These are phyloP conservation scores for Viola odorata DNA, from an alignment of 345 rosid species.

Conservation along the genomic window DNA sequence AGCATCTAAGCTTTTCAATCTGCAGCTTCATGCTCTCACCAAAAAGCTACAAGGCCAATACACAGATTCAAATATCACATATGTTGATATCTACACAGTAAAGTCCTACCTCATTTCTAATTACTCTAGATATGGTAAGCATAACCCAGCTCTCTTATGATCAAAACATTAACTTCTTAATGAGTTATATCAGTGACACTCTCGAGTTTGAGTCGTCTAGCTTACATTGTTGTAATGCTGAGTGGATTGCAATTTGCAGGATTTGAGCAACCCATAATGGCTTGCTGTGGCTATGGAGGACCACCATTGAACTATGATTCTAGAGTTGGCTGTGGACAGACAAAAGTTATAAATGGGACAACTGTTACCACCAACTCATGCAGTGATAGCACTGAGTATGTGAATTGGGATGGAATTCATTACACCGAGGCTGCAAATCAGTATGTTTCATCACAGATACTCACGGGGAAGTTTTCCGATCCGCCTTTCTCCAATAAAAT, in stretches of 20 bases:
- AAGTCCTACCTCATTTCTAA: constrained; percentile 66
- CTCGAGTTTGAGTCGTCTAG: background rate
- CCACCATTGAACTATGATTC: constrained; percentile 74
- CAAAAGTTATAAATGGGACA: constrained; percentile 64
- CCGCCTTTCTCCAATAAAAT: constrained; percentile 77
- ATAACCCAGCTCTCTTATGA: background rate
- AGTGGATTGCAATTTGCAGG: constrained; percentile 40
- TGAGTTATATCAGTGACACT: too few species aligned
- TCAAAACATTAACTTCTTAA: too few species aligned
- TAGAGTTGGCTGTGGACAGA: constrained; percentile 68
- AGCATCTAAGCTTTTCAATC: constrained; percentile 79
- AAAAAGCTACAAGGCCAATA: constrained; percentile 60
- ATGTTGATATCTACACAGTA: constrained; percentile 70
- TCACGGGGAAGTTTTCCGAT: constrained; percentile 77
- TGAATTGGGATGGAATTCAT: constrained; percentile 96
- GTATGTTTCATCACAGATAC: constrained; percentile 62
- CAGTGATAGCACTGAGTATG: constrained; percentile 68
- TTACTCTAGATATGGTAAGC: constrained; percentile 69
- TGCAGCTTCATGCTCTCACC: constrained; percentile 77
- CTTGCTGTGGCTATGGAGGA: constrained; percentile 94
- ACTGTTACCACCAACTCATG: constrained; percentile 63
- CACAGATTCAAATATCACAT: constrained; percentile 59
- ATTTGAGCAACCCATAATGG: constrained; percentile 83
- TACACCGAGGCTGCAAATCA: constrained; percentile 88
- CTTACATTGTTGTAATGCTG: background rate